Evolutionary conservation across 768 basidiomycete species (phyloP), one percentile per base, ranked within the genome.

Genomic region (Termitomyces sp.): DNA sequence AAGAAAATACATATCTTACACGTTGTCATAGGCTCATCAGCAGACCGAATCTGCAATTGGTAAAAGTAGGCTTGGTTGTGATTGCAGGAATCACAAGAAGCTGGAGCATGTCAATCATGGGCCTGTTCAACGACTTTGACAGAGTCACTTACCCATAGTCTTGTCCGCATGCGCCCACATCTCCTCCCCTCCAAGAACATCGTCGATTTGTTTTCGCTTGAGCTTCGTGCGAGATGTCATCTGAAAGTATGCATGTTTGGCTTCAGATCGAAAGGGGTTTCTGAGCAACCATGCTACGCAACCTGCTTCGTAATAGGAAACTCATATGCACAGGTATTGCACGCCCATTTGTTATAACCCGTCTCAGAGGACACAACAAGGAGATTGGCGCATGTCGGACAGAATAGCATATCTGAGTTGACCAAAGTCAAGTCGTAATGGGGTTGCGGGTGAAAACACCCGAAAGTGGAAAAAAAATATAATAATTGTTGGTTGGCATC

Each of bases 141-240:
- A 30, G 54, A 48, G 18, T 27, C 45, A 87, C 88, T 76, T 49
- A 92, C 94, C 87, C 65, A 85, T 80, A 0, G 90, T 94, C 50
- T 87, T 85, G 72, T 96, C 95, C 3, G 95, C 95, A 71, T 97
- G 91, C 57, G 88, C 89, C 93, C 95, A 97, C 73, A 86, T 87
- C 60, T 93, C 92, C 39, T 92, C 93, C 3, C 93, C 95, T 53
- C 96, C 97, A 30, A 98, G 78, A 6, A 99, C 95, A 67, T 98
- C 97, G 69, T 99, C 97, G 13, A 94, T 89, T 65, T 88, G 83
- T 67, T 98, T 98, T n/a, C 91, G 81, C 64, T 87, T 87, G 53
- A 97, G 78, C 57, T 84, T 84, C 31, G 89, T 94, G 47, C 95
- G 79, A 54, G 93, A 91, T 7, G 95, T 97, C 85, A 97, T 95